Evolutionary conservation across 208 protist species (phyloP), one percentile per base, ranked within the genome.

Genomic region (Crithidia sp.): DNA sequence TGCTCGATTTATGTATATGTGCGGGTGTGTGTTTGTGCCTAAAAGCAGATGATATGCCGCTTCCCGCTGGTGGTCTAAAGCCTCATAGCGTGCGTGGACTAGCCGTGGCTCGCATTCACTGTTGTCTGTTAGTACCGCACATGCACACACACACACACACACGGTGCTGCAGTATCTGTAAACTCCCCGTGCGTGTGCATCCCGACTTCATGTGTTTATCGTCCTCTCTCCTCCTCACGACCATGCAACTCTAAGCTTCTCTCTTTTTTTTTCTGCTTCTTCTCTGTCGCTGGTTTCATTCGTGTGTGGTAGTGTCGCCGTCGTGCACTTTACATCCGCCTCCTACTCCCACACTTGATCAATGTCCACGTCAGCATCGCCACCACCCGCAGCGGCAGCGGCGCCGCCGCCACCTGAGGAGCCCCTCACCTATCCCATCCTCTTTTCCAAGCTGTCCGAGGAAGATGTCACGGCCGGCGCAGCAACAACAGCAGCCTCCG

Each of bases 341-440:
- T 49, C 12, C 0, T 49, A 14, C 7, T 0, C 12, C 7, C 2
- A 7, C 12, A 7, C 28, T 28, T 28, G 28, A 28, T 0, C 28
- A 16, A 41, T 49, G 19, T 12, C 52, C 10, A 36, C 59, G 5
- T 67, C 72, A 5, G 44, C 41, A 57, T 7, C 76, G 0, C 17
- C 67, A 3, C 17, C 61, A 14, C 47, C 74, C 7, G 45, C 52
- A 13, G 37, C 59, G 5, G n/a, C 61, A 14, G n/a, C 59, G 28
- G 28, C 28, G 3, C 72, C 72, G 3, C 78, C 72, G 7, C 70
- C 71, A 16, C 77, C 77, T 45, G 78, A 83, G 73, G 73, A 74
- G 50, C 78, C 73, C 10, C 54, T 83, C 43, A 16, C 45, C 37
- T 83, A 83, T 67, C 78, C 78, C 47, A 83, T 83, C 47, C 54